Evolutionary conservation across 2,329 filamentous ascomycete species (phyloP), one percentile per base, ranked within the genome.

Genomic region (Calonectria pseudoreteaudii): DNA sequence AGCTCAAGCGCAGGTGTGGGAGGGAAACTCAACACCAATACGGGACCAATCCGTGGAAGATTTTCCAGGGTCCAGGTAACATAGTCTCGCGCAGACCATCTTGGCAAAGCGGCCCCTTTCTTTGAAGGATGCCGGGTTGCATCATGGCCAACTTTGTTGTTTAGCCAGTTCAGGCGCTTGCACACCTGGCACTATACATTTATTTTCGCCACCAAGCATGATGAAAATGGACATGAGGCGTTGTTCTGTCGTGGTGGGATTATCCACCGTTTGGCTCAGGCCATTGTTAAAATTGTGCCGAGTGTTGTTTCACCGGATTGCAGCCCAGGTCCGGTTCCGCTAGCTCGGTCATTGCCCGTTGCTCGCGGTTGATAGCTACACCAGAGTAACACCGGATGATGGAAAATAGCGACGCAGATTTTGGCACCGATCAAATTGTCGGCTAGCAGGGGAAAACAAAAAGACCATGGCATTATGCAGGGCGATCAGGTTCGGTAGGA

Each of bases 261-360:
- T 26, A 50, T 50, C 10, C 28, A 49, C 26, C 53, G 44, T 50
- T 41, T n/a, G 18, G n/a, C 44, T 28, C 60, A 65, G 58, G 36
- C 64, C 47, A 58, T 62, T 47, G 44, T 50, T 41, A 68, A 66
- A 26, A 73, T 56, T 73, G 67, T 58, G 68, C 72, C 52, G 71
- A 70, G 52, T 49, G 47, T 65, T 71, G 64, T 67, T 67, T 62
- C 62, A 71, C 68, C 38, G 34, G 28, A 41, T 47, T 53, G 16
- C 50, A 58, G 38, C 26, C 26, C 65, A 53, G n/a, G 65, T 31
- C 30, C 38, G 36, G 50, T 41, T 72, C 71, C 66, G 60, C 71
- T 62, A 34, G 44, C 49, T 73, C 71, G 71, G 71, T 66, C 71
- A 66, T 69, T 73, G 34, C 60, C 71, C 71, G 66, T 60, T 62